phyloP scores from a whole-genome alignment of 2,329 filamentous ascomycete species.

The Trichophyton schoenleinii region DNA sequence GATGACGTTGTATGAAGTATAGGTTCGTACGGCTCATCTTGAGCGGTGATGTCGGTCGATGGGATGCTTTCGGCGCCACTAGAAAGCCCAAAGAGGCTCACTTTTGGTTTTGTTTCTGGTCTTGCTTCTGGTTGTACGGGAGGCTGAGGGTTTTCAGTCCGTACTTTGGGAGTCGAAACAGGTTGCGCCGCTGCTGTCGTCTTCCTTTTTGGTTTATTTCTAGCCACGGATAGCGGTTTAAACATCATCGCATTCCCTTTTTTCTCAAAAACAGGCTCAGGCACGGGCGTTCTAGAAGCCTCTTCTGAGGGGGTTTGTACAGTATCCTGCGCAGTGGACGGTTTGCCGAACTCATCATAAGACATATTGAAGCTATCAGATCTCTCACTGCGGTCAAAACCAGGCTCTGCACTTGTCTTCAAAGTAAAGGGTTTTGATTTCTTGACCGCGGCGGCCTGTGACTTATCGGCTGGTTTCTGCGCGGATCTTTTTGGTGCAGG shows the following conservation, averaged over 20 bases:
- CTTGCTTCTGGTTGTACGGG: conserved; percentile 20
- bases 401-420: conserved; percentile 72
- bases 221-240: conserved; percentile 70
- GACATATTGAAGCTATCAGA: conserved; percentile 20
- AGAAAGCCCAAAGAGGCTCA: conserved; percentile 34
- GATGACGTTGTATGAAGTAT: conserved; percentile 26
- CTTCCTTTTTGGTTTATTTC: conserved; percentile 60
- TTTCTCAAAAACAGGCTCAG: conserved; percentile 34
- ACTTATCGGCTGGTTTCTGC: conserved; percentile 9
- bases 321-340: conserved; percentile 2
- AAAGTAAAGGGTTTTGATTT: conserved; percentile 50
- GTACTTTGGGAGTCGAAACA: conserved; percentile 11
- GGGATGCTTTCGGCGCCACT: conserved; percentile 16
- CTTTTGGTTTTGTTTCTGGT: conserved; percentile 28
- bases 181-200: conserved; percentile 24
- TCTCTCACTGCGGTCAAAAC: conserved; percentile 56
- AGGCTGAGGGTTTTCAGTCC: conserved; percentile 12
- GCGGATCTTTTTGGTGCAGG: conserved; percentile 59
- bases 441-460: conserved; percentile 18
- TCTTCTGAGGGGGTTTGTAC: conserved; percentile 20
- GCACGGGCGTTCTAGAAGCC: conserved; percentile 15
- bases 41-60: neutral
- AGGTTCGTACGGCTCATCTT: conserved; percentile 22
- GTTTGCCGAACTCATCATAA: neutral
- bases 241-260: conserved; percentile 78